Conservation (phyloP, 345 rosid genomes). For the Theobroma cacao region DNA sequence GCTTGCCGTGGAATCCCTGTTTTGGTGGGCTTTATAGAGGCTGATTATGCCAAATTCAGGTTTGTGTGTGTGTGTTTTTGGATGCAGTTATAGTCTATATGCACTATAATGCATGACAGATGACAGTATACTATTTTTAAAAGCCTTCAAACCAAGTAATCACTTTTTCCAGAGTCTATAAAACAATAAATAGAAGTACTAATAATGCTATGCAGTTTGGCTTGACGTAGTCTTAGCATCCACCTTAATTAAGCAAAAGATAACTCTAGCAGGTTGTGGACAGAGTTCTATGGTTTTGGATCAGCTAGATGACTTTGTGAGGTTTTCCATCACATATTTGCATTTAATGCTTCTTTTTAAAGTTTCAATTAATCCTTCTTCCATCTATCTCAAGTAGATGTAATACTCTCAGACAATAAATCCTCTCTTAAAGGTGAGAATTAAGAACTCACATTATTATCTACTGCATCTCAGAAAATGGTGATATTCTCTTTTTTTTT, state of each 20-base stretch:
- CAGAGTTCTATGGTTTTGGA: background rate
- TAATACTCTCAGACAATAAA: no score
- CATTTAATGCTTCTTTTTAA: no score
- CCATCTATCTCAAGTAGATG: no score
- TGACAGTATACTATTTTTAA: background rate
- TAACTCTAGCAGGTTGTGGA: background rate
- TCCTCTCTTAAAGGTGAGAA: no score
- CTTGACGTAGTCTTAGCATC: background rate
- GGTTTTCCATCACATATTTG: no score
- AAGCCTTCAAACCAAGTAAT: background rate
- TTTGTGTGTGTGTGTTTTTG: constrained; percentile 22
- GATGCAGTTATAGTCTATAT: background rate
- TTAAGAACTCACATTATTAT: no score
- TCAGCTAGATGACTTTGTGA: no score
- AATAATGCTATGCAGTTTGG: background rate
- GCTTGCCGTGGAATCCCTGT: constrained; percentile 95
- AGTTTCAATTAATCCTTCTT: no score
- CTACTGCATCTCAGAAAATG: no score
- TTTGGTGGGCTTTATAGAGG: constrained; percentile 91
- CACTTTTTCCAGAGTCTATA: background rate
- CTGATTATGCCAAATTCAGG: constrained; percentile 98
- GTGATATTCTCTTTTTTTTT: no score
- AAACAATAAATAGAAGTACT: background rate
- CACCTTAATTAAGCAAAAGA: background rate
- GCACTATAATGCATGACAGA: background rate